A percentile compares a stretch with the other conserved stretches of the same genome.
Conservation (phyloP, 2,329 filamentous ascomycete species). For the Fusarium robinianum region DNA sequence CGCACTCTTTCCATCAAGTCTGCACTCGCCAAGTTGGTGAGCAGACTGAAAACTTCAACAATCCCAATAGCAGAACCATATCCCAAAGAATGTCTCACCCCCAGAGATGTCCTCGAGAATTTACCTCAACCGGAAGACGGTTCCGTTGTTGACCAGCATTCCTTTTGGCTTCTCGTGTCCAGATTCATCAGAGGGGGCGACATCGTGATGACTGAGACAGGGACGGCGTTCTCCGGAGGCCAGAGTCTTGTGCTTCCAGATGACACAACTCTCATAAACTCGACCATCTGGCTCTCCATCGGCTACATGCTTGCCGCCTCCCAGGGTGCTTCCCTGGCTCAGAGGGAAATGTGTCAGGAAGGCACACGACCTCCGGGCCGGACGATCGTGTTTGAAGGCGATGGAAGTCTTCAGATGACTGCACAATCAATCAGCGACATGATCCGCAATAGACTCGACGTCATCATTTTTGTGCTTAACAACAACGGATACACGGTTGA, state of each 20-base stretch:
- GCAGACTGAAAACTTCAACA: not conserved
- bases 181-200: not conserved
- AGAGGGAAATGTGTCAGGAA: not conserved
- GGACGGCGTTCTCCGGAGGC: constrained; percentile 2
- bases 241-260: constrained; percentile 4
- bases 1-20: not conserved
- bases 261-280: constrained; percentile 3
- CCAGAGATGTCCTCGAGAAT: not conserved
- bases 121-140: not conserved
- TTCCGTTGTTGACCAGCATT: constrained; percentile 1
- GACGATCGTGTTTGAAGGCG: constrained; percentile 11
- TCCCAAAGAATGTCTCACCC: not conserved
- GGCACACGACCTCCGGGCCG: not conserved
- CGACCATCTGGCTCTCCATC: constrained; percentile 5
- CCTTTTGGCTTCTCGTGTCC: constrained; percentile 7
- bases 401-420: constrained; percentile 14
- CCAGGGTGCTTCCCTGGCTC: not conserved
- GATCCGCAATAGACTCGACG: constrained; percentile 9
- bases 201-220: constrained; percentile 8
- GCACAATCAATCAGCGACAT: constrained; percentile 10
- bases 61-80: not conserved
- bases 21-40: not conserved
- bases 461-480: constrained; percentile 10
- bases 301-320: constrained; percentile 7
- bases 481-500: constrained; percentile 11